Evolutionary conservation across 1,284 basidiomycete genomes (phyloP).

Genomic region (Boletus hoseneyae): DNA sequence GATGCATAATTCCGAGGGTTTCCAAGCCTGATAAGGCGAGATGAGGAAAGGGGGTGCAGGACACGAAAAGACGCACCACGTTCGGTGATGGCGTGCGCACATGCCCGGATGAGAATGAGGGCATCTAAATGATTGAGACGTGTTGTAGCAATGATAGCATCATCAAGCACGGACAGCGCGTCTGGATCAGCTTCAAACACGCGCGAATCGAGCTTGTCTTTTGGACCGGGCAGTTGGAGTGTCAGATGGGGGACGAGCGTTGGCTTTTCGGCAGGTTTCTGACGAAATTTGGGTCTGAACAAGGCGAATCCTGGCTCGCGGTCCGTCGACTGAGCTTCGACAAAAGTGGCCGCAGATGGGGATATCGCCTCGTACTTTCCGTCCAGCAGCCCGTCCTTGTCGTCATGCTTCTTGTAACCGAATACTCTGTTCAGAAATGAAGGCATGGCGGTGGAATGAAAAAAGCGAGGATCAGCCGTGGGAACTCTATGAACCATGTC

Average conservation of each 20-base stretch:
- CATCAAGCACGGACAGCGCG: conserved; percentile 42
- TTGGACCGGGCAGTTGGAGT: conserved; percentile 52
- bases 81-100: conserved; percentile 58
- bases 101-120: conserved; percentile 57
- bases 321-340: conserved; percentile 9
- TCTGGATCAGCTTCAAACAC: conserved; percentile 60
- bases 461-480: conserved; percentile 11
- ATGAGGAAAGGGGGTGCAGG: conserved; percentile 6
- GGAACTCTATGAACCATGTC: conserved; percentile 7
- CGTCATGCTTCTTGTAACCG: conserved; percentile 64
- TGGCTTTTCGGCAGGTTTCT: conserved; percentile 7
- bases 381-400: conserved; percentile 56
- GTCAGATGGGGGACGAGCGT: conserved; percentile 50
- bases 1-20: conserved; percentile 75
- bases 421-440: conserved; percentile 75
- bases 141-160: conserved; percentile 52
- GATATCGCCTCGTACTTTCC: conserved; percentile 71
- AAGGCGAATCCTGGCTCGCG: conserved; percentile 44
- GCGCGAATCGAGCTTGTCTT: conserved; percentile 44
- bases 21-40: conserved; percentile 51
- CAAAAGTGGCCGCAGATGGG: conserved; percentile 42
- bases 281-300: conserved; percentile 48
- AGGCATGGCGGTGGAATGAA: conserved; percentile 45
- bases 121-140: conserved; percentile 58
- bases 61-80: conserved; percentile 44